These are phyloP conservation scores for Beta macrorhiza DNA, from an alignment of 179 eudicot genomes.

Conservation along the genomic window DNA sequence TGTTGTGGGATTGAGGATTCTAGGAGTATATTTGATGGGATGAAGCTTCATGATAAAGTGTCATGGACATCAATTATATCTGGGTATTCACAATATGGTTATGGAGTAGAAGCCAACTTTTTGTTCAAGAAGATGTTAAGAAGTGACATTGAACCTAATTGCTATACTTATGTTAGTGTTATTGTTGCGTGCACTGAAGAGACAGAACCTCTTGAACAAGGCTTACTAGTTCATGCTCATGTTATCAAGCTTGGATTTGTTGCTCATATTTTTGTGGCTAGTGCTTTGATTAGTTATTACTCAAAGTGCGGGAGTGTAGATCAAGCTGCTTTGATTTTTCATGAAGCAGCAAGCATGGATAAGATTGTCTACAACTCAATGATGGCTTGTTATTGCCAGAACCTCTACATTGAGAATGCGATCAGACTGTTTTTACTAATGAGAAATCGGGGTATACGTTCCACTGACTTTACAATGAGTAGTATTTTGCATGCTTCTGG, in stretches of 20 bases:
- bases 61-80: conserved; percentile 41
- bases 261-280: conserved; percentile 20
- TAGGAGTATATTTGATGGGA: conserved; percentile 35
- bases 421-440: conserved; percentile 28
- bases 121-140: conserved; percentile 37
- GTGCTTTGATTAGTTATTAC: conserved; percentile 34
- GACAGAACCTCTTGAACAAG: conserved; percentile 22
- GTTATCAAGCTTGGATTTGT: conserved; percentile 32
- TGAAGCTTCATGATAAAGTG: conserved; percentile 39
- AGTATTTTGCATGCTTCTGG: conserved; percentile 35
- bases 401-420: conserved; percentile 29
- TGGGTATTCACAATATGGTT: conserved; percentile 30
- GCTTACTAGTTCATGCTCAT: conserved; percentile 36
- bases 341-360: conserved; percentile 21
- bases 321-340: conserved; percentile 27
- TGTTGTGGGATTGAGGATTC: conserved; percentile 32
- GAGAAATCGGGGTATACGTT: conserved; percentile 21
- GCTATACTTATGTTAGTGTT: conserved; percentile 35
- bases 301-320: conserved; percentile 33
- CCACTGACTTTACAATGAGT: conserved; percentile 35
- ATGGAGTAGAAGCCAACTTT: conserved; percentile 20
- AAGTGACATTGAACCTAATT: conserved; percentile 33
- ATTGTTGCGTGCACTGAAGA: conserved; percentile 20
- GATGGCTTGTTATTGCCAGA: conserved; percentile 37
- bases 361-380: conserved; percentile 36